Base-by-base conservation (phyloP, 441 rosid genomes). In the Pelargonium fulgidum region DNA sequence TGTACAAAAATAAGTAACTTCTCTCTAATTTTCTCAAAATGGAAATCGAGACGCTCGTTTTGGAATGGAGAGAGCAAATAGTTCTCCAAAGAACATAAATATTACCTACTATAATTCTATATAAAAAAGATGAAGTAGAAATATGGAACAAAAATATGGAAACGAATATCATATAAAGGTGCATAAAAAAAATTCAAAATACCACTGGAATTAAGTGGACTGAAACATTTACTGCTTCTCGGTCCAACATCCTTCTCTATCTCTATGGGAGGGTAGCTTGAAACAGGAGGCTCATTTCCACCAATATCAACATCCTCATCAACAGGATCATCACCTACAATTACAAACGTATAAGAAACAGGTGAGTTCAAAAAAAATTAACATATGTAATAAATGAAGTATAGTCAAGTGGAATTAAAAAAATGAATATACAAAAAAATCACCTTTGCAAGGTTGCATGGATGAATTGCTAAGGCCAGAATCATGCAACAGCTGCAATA, bases 271-370 rank as follows among this genome's bases (percentile, higher is more conserved):
- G 81, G 79, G 54, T 71, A 72, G 77, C 87, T 82, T 52, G 87
- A 82, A 61, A 84, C 84, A 50, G 86, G 90, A 73, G 87, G 90
- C 77, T 86, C 93, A 79, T 82, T 81, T 12, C 86, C 88, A 73
- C 87, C 90, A 26, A 81, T 83, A 72, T 81, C 86, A 68, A 85
- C 83, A 76, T 88, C 89, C 78, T 86, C 93, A 77, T 81, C 90
- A 52, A 77, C 83, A 13, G 69, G 74, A 47, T 74, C 84, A 78
- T 81, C 81, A 24, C 84, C 90, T 88, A 81, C 69, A 70, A 68
- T 87, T 64, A 69, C 66, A 61, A 66, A 69, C 66, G 54, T 68
- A 79, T 65, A 70, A 74, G 24, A 22, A 22, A 22, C 24, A 22
- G 24, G 24, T 1, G 24, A 22, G 24, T 22, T 22, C 44, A 66